Percentiles rank a stretch among this genome's conserved stretches.
Conservation (phyloP, 306 rosid species). For the Lupinus albus region DNA sequence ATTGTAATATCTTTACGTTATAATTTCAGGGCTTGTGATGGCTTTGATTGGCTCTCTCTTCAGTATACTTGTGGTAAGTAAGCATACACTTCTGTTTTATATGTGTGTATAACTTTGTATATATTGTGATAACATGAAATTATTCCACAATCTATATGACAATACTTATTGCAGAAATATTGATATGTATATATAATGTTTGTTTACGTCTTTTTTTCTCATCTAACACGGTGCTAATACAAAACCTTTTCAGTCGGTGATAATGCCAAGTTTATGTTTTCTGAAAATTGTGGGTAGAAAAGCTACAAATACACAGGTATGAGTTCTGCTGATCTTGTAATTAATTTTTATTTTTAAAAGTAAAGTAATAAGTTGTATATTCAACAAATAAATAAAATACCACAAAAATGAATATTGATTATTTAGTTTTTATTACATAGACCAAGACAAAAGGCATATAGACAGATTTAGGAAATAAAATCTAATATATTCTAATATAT, state of each 20-base stretch:
- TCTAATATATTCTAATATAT: too few relatives aligned
- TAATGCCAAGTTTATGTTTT: conserved; percentile 72
- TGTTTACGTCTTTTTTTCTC: too few relatives aligned
- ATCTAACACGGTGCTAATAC: conserved; percentile 13
- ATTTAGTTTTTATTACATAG: too few relatives aligned
- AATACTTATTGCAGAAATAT: too few relatives aligned
- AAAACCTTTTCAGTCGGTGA: conserved; percentile 57
- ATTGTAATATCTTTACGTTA: conserved; percentile 21
- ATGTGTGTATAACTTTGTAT: too few relatives aligned
- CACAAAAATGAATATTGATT: too few relatives aligned
- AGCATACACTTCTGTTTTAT: conserved; percentile 25
- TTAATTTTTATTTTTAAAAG: background rate
- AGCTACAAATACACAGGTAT: conserved; percentile 68
- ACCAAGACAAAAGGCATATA: too few relatives aligned
- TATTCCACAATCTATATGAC: too few relatives aligned
- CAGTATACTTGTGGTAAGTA: conserved; percentile 78
- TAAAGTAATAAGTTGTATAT: too few relatives aligned
- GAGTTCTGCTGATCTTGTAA: conserved; percentile 1
- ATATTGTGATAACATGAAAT: background rate
- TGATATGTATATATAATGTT: too few relatives aligned
- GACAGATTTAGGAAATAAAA: too few relatives aligned
- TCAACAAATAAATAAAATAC: too few relatives aligned
- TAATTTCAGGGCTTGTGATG: conserved; percentile 70
- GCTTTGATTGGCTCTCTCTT: conserved; percentile 74
- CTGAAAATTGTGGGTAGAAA: conserved; percentile 66